phyloP scores from a whole-genome alignment of 805 yeast species.

The Cyberlindnera xylosilytica region DNA sequence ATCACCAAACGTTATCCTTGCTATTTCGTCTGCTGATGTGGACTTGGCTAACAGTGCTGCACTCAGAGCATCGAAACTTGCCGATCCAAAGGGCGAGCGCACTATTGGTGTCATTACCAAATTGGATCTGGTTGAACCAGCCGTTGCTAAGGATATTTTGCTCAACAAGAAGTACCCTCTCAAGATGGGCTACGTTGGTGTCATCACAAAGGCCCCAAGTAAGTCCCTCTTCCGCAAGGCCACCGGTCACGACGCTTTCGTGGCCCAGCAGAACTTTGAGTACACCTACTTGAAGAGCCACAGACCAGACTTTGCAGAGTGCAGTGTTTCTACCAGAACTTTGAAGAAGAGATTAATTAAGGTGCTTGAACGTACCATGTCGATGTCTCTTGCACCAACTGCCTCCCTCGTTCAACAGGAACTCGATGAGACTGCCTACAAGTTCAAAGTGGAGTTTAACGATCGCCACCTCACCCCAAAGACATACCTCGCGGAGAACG shows the following conservation, averaged over 20 bases:
- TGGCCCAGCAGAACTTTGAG: conserved; percentile 69
- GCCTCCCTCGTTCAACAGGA: conserved; percentile 83
- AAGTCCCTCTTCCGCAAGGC: conserved; percentile 47
- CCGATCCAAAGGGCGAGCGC: conserved; percentile 93
- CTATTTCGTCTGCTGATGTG: conserved; percentile 97
- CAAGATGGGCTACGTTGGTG: conserved; percentile 97
- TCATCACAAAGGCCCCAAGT: conserved; percentile 78
- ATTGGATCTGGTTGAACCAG: conserved; percentile 82
- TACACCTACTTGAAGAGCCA: conserved; percentile 59
- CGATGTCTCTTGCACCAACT: conserved; percentile 83
- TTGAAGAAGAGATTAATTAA: conserved; percentile 79
- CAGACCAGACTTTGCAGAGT: conserved; percentile 55
- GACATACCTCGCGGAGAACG: conserved; percentile 87
- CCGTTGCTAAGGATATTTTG: conserved; percentile 62
- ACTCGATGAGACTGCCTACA: conserved; percentile 87
- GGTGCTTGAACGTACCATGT: conserved; percentile 89
- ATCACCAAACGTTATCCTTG: conserved; percentile 90
- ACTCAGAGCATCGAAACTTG: conserved; percentile 78
- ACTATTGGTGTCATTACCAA: conserved; percentile 96
- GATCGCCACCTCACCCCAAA: conserved; percentile 93
- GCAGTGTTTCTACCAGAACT: conserved; percentile 71
- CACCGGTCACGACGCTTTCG: conserved; percentile 58
- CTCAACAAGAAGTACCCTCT: conserved; percentile 83
- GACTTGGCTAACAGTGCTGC: conserved; percentile 97
- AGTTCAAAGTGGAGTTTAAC: conserved; percentile 94